Base-by-base conservation (phyloP, 176 grass and related monocot genomes). In the Phoenix dactylifera region DNA sequence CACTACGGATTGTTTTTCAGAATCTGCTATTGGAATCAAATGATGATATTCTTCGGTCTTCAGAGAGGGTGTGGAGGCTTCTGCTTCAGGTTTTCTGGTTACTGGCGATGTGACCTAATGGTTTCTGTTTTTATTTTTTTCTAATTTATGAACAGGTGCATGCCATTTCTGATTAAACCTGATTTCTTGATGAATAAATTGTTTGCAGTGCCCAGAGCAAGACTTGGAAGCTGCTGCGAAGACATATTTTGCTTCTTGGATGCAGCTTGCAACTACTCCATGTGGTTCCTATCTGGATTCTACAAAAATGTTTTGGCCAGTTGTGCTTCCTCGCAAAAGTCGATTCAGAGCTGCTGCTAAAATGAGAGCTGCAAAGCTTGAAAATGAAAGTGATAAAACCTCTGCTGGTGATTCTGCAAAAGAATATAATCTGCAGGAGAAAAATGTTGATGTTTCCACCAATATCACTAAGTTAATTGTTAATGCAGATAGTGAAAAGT, bases 1-100 rank as follows among this genome's bases (percentile, higher is more conserved):
- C 93, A 61, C 71, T 98, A 66, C 75, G 86, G 58, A 83, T 98
- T 83, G 84, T 92, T 49, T 98, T 85, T 66, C 93, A 98, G 67
- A 98, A 98, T 77, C 67, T 98, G 73, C 87, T 98, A 66, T 80
- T 98, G 79, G 93, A 98, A 72, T 77, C 93, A 28, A 98, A 98
- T 78, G 84, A 92, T 58, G 80, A 83, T 54, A 92, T 98, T 92
- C 84, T 98, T 83, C 76, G 69, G 57, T 88, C 81, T 64, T 98
- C 93, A 73, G 93, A 88, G 77, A 85, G 87, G 74, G 93, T 84
- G 59, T 98, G 93, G 93, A 88, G 75, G 59, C 83, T 98, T 62
- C 79, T 98, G 62, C 87, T 98, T 77, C 93, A 98, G 84, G 93
- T 98, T 74, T 65, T 54, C 66, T 54, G 26, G 53, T 44, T 49